A percentile compares a stretch with the other conserved stretches of the same genome.
These are phyloP conservation scores for Scheffersomyces parashehatae DNA, from an alignment of 1,139 yeast genomes.

Conservation along the genomic window DNA sequence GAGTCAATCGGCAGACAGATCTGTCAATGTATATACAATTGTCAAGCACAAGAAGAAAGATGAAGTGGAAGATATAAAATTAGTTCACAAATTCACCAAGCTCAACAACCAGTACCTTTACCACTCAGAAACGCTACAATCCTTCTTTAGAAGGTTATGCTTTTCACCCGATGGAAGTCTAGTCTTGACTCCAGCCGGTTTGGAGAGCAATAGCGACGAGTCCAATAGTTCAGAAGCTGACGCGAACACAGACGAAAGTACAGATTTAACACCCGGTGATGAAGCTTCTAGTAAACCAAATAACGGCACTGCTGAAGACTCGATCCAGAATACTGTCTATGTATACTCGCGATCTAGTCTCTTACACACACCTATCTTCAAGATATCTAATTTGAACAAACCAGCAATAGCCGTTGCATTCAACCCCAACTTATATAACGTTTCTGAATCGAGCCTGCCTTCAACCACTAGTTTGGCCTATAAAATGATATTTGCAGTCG, in stretches of 20 bases:
- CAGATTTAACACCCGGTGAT: background rate
- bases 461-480: slow-evolving; percentile 59
- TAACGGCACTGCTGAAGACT: background rate
- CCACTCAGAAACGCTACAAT: slow-evolving; percentile 83
- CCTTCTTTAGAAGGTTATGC: slow-evolving; percentile 81
- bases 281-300: background rate
- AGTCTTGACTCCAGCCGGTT: slow-evolving; percentile 80
- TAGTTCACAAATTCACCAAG: slow-evolving; percentile 22
- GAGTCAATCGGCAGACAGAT: slow-evolving; percentile 88
- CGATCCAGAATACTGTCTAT: slow-evolving; percentile 61
- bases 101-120: slow-evolving; percentile 50
- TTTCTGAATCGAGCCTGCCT: slow-evolving; percentile 13
- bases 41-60: slow-evolving; percentile 20
- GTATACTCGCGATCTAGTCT: slow-evolving; percentile 73
- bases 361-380: slow-evolving; percentile 68
- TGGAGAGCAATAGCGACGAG: slow-evolving; percentile 26
- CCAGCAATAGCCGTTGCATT: slow-evolving; percentile 85
- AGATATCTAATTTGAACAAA: slow-evolving; percentile 74
- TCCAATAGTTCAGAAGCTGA: background rate
- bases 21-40: slow-evolving; percentile 60
- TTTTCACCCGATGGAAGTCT: slow-evolving; percentile 91
- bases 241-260: slow-evolving; percentile 4
- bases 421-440: slow-evolving; percentile 62
- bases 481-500: slow-evolving; percentile 86
- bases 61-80: slow-evolving; percentile 14